Base-by-base conservation (phyloP, 2,329 filamentous ascomycete species). In the Aspergillus versicolor region DNA sequence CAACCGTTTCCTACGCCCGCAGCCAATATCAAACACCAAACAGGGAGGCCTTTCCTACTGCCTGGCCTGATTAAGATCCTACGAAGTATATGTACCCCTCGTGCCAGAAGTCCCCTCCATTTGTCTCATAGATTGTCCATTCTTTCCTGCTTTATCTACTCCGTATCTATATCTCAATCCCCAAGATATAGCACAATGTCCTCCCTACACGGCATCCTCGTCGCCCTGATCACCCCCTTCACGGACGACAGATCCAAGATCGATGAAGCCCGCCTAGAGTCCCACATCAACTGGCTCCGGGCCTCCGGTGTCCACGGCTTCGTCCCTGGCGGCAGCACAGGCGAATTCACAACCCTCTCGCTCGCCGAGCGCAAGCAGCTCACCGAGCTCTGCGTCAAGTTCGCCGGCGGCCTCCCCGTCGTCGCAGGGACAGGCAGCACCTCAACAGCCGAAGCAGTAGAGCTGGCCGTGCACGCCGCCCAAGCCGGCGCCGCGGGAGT, bases 301-400 rank as follows among this genome's bases (percentile, higher is more conserved):
- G 59, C 67, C 4, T 73, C 74, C 0, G 80, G 80, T 3, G 71
- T 80, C 17, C 79, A 82, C 62, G 79, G 80, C 32, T 72, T 82
- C 21, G 79, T 82, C 2, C 79, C 79, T 0, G 79, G 78, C 5
- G 80, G 80, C 44, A 81, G 78, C 67, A 79, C 77, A 0, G 80
- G 79, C 51, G 80, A 82, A 61, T 82, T 82, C 68, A 79, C 79
- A 5, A 71, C 76, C 5, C 63, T 81, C 56, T 70, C 69, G 19
- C 61, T 70, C 9, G 69, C 75, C 7, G 80, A 82, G 62, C 76
- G 80, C 53, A 81, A 81, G 61, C 67, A 74, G 22, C 69, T 80
- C 7, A 66, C 79, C 8, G 75, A 70, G 41, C 65, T 70, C 8
- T 70, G 67, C 48, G 61, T 70, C 1, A 64, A 67, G 17, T 69